Percentiles rank a stretch among this genome's conserved stretches.
phyloP scores from a whole-genome alignment of 164 flowering plant genomes.

The Magnolia changhungtana region DNA sequence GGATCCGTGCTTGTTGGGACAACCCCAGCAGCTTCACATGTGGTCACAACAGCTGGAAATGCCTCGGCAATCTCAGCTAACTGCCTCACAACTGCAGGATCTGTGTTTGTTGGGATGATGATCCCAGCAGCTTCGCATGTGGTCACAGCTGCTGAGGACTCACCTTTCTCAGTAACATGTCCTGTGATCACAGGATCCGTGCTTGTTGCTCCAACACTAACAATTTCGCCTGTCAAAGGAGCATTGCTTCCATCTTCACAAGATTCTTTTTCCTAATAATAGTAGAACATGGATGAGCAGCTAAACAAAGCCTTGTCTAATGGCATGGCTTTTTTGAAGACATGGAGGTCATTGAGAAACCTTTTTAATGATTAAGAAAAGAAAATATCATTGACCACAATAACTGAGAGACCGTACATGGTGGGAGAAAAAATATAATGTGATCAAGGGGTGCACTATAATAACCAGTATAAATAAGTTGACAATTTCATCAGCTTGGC shows the following conservation, averaged over 20 bases:
- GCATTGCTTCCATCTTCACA: background rate
- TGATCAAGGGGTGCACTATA: no score
- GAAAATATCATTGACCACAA: background rate
- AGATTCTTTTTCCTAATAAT: background rate
- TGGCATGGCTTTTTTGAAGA: background rate
- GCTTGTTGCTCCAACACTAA: background rate
- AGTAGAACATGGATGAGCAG: background rate
- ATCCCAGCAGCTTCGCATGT: background rate
- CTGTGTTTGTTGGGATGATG: background rate
- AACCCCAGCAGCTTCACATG: background rate
- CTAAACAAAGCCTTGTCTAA: background rate
- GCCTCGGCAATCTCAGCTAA: background rate
- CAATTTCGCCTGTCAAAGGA: background rate
- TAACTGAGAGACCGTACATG: background rate
- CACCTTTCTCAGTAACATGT: background rate
- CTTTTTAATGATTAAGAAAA: background rate
- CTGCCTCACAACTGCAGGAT: background rate
- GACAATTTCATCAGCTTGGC: no score
- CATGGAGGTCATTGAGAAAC: background rate
- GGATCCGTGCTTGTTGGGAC: background rate
- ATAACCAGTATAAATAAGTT: no score
- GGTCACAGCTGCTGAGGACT: background rate
- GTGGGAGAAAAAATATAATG: background rate
- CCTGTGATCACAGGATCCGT: background rate
- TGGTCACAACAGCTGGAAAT: background rate